Conservation (phyloP, 2,329 filamentous ascomycete species). For the Epichloe glyceriae region DNA sequence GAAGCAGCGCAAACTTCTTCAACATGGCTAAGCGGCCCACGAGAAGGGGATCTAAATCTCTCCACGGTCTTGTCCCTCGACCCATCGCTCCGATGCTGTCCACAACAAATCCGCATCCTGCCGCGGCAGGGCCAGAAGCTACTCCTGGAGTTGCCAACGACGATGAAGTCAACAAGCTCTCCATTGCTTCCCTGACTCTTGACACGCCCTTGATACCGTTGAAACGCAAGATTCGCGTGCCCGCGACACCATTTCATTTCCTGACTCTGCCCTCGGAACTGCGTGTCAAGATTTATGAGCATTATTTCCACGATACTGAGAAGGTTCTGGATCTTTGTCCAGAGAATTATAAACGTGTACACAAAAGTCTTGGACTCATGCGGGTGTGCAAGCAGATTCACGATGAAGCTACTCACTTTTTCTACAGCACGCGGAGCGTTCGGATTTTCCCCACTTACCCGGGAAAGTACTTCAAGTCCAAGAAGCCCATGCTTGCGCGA, state of each 20-base stretch:
- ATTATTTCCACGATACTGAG: slow-evolving; percentile 42
- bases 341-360: slow-evolving; percentile 48
- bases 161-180: slow-evolving; percentile 26
- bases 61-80: slow-evolving; percentile 18
- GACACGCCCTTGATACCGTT: slow-evolving; percentile 22
- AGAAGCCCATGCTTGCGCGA: slow-evolving; percentile 56
- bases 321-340: slow-evolving; percentile 53
- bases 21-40: slow-evolving; percentile 14
- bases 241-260: slow-evolving; percentile 45
- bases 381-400: slow-evolving; percentile 48
- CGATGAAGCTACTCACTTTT: slow-evolving; percentile 48
- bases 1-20: slow-evolving; percentile 5
- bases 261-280: slow-evolving; percentile 57
- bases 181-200: slow-evolving; percentile 31
- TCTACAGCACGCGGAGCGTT: slow-evolving; percentile 50
- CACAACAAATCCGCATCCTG: slow-evolving; percentile 19
- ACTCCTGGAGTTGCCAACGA: slow-evolving; percentile 26
- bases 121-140: slow-evolving; percentile 18
- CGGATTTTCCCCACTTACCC: slow-evolving; percentile 54
- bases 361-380: slow-evolving; percentile 46
- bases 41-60: slow-evolving; percentile 6
- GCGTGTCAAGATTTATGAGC: slow-evolving; percentile 53
- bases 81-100: slow-evolving; percentile 15
- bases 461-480: slow-evolving; percentile 58
- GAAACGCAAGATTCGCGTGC: slow-evolving; percentile 18